Evolutionary conservation across 495 filamentous ascomycete species (phyloP), one percentile per base, ranked within the genome.

Genomic region (Xylaria flabelliformis): DNA sequence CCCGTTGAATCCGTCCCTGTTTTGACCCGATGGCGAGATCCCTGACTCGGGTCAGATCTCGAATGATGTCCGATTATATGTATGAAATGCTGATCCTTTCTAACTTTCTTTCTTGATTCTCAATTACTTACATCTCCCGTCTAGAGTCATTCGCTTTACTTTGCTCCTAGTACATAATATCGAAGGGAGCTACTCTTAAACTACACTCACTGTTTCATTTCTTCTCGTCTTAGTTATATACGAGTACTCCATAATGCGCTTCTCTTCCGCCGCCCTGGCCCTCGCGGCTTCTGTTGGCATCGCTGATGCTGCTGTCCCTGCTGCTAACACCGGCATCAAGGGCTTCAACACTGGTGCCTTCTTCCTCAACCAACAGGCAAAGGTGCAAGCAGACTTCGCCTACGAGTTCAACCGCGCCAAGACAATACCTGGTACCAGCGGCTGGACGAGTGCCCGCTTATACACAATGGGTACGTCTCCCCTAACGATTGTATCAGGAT

Each of bases 261-360:
- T 80, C 42, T 74, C 76, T 39, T 62, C 75, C n/a, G 71, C 75
- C 67, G 70, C 74, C 71, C 78, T 82, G 72, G 81, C 76, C 70
- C 75, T 81, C 29, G 76, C 80, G 64, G 76, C 80, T 48, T 73
- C 78, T 56, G 74, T 76, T 41, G 74, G 73, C 46, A 72, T 70
- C 13, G 76, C 72, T 26, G 74, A 73, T 42, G 74, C 74, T 44
- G 74, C 72, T 51, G 73, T 71, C 9, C 26, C 65, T 32, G 63
- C 77, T 42, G 78, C 84, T 70, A 86, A 87, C 65, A 73, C 81
- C 46, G 86, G 82, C 72, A 83, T 81, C 77, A 85, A 90, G 71
- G 93, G 93, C 67, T 94, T 95, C 87, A 94, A 94, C 85, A 91
- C 93, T 76, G 92, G 92, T 70, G 78, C 87, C 26, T 88, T 85